A percentile compares a stretch with the other conserved stretches of the same genome.
These are phyloP conservation scores for Paspalum vaginatum DNA, from an alignment of 176 grass and related monocot genomes.

Conservation along the genomic window DNA sequence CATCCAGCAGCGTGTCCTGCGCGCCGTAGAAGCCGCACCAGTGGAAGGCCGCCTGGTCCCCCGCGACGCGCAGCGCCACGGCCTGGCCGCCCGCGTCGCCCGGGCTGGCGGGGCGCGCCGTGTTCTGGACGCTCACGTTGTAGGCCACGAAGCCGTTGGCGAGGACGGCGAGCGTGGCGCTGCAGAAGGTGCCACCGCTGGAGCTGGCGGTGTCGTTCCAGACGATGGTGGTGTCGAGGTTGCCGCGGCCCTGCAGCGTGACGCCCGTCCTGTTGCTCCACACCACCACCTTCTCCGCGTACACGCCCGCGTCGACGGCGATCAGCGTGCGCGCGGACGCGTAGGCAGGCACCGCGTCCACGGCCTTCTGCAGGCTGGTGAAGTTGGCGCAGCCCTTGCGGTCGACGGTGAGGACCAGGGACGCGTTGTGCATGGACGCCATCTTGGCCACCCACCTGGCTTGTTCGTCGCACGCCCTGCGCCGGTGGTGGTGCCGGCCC, in stretches of 20 bases:
- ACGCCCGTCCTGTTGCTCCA: constrained; percentile 69
- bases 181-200: constrained; percentile 62
- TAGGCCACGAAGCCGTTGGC: constrained; percentile 64
- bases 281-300: constrained; percentile 81
- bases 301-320: constrained; percentile 66
- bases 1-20: constrained; percentile 88
- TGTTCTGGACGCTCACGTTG: constrained; percentile 86
- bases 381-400: constrained; percentile 75
- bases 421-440: constrained; percentile 54
- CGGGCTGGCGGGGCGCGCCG: constrained; percentile 48
- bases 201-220: constrained; percentile 86
- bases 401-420: constrained; percentile 68
- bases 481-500: constrained; percentile 37
- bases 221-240: constrained; percentile 55
- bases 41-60: constrained; percentile 79
- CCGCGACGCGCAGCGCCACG: constrained; percentile 69
- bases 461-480: constrained; percentile 45
- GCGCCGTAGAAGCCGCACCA: constrained; percentile 78
- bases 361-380: constrained; percentile 67
- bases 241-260: constrained; percentile 70
- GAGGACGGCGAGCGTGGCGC: constrained; percentile 65
- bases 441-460: constrained; percentile 53
- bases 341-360: constrained; percentile 68
- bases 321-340: constrained; percentile 54
- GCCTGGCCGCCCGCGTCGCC: constrained; percentile 70